Percentiles rank a stretch among this genome's conserved stretches.
Conservation (phyloP, 2,329 filamentous ascomycete species). For the Beauveria caledonica region DNA sequence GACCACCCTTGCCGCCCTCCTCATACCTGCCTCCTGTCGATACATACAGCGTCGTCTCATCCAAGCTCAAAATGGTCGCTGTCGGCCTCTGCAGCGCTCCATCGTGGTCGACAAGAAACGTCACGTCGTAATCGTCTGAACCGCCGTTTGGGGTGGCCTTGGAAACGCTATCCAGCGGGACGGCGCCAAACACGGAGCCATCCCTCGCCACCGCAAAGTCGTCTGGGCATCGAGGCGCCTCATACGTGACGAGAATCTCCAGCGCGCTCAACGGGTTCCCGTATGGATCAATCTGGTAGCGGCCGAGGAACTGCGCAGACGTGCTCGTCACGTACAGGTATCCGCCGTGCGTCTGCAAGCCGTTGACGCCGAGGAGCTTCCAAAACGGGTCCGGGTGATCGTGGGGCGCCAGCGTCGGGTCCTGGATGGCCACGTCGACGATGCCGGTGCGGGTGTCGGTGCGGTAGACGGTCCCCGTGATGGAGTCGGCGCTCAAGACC, state of each 20-base stretch:
- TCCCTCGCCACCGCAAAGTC: slow-evolving; percentile 14
- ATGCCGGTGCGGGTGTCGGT: slow-evolving; percentile 13
- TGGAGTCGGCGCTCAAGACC: slow-evolving; percentile 18
- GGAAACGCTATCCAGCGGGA: slow-evolving; percentile 5
- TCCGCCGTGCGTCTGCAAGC: slow-evolving; percentile 12
- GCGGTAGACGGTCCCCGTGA: slow-evolving; percentile 13
- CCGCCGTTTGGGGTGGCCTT: not conserved
- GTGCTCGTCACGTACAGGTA: slow-evolving; percentile 19
- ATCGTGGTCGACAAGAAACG: slow-evolving; percentile 4
- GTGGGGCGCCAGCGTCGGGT: slow-evolving; percentile 10
- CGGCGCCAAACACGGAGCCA: slow-evolving; percentile 12
- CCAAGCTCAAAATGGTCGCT: slow-evolving; percentile 11
- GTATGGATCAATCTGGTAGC: slow-evolving; percentile 9
- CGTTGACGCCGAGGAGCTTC: slow-evolving; percentile 15
- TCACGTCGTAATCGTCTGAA: not conserved
- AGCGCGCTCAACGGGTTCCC: slow-evolving; percentile 9
- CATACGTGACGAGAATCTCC: slow-evolving; percentile 9
- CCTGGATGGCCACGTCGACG: slow-evolving; percentile 13
- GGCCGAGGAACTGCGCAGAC: slow-evolving; percentile 11
- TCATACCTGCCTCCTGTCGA: slow-evolving; percentile 11
- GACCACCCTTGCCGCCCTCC: not conserved
- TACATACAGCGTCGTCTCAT: slow-evolving; percentile 15
- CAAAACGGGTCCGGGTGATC: slow-evolving; percentile 8
- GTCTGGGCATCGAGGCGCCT: slow-evolving; percentile 10
- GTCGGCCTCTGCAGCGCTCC: slow-evolving; percentile 11